Base-by-base conservation (phyloP, 805 yeast species). In the Blastobotrys terrestris region DNA sequence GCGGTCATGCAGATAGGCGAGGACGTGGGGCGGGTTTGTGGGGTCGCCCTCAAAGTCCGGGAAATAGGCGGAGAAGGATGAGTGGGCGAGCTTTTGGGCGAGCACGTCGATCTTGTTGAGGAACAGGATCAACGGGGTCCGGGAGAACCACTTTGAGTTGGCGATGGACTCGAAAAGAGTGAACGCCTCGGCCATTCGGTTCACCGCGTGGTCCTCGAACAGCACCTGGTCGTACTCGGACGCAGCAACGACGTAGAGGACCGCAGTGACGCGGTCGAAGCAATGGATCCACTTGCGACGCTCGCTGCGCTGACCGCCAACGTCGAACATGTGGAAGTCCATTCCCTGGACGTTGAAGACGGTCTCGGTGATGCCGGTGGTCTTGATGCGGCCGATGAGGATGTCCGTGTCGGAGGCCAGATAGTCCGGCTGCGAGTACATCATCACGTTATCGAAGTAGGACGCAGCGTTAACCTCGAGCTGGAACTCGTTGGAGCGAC, bases 221-320 rank as follows among this genome's bases (percentile, higher is more conserved):
- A 94, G 70, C 73, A 79, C 82, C 69, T 92, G 96, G 70, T 92
- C 97, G 67, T 88, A 94, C 71, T 94, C 99, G 47, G 89, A 81
- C 21, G 89, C 83, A 0, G 97, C 97, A 16, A 87, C 77, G 5
- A 92, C 96, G 67, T 89, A 94, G 40, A 92, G 67, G 0, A 95
- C 85, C 2, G 95, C 87, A 0, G 96, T 85, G 48, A 92, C 87
- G 56, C 86, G 88, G 63, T 91, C 94, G 69, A 91, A 91, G 64
- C 95, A 88, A 64, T 90, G 96, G 57, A 91, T 87, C 97, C 97
- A 91, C 67, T 91, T 91, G 60, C 85, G 81, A 55, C 97, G 77
- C 67, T 91, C 97, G 18, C 88, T 81, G 55, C 97, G 72, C 70
- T 91, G 97, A 1, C 99, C 99, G 50, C 99, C 99, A 2, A 97